These are phyloP conservation scores for Talaromyces sp. DNA, from an alignment of 2,329 filamentous ascomycete species.

Conservation along the genomic window DNA sequence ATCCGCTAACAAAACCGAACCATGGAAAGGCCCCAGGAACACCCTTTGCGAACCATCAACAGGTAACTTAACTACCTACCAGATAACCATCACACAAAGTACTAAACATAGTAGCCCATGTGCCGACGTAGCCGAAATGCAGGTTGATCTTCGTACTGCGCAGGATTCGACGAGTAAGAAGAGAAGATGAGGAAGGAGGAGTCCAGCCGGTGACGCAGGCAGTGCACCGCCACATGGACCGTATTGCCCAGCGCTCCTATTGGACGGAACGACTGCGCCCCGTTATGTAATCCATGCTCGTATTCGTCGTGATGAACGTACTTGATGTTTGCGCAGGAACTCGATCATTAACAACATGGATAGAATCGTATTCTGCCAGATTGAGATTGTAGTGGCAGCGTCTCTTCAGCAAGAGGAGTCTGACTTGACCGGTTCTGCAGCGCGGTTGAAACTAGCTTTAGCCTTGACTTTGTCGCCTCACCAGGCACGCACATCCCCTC, in stretches of 20 bases:
- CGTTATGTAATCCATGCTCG: background rate
- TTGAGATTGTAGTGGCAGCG: background rate
- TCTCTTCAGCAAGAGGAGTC: background rate
- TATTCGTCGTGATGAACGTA: background rate
- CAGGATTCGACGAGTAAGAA: background rate
- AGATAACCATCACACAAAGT: too few relatives aligned
- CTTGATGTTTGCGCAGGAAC: background rate
- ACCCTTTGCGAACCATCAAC: background rate
- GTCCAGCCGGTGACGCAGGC: background rate
- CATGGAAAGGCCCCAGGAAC: background rate
- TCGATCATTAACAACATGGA: background rate
- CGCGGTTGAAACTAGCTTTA: background rate
- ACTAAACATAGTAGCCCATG: background rate
- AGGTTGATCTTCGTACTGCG: background rate
- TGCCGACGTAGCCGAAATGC: background rate
- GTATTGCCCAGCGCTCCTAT: background rate
- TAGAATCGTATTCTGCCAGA: background rate
- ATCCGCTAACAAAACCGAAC: background rate
- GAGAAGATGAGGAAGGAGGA: background rate
- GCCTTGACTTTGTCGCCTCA: background rate
- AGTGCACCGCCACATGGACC: constrained; percentile 2
- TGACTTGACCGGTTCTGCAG: background rate
- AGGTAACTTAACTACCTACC: too few relatives aligned
- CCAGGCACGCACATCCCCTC: constrained; percentile 1
- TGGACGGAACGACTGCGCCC: background rate